phyloP scores from a whole-genome alignment of 768 basidiomycete species.

The Lentinula edodes region DNA sequence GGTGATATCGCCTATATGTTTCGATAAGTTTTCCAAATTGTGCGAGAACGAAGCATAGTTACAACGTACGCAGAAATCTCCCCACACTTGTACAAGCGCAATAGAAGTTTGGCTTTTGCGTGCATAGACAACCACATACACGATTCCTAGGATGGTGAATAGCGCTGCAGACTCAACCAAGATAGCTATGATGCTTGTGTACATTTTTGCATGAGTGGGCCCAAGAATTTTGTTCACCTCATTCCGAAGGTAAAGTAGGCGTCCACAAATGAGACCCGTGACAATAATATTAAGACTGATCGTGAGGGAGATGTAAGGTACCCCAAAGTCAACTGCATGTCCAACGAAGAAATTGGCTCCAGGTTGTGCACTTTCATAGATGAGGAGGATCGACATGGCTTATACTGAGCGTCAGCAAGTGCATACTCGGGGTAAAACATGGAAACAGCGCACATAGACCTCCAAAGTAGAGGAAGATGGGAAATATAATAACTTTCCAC shows the following conservation, averaged over 20 bases:
- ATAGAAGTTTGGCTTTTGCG: constrained; percentile 24
- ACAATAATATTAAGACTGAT: constrained; percentile 37
- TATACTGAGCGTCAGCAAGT: background rate
- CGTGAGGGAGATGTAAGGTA: constrained; percentile 34
- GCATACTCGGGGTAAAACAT: background rate
- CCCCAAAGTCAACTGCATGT: constrained; percentile 29
- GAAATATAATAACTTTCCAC: constrained; percentile 12
- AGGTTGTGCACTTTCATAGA: constrained; percentile 32
- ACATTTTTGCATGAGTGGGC: constrained; percentile 20
- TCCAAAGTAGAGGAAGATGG: constrained; percentile 17
- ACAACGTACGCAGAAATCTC: constrained; percentile 32
- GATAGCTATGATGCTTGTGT: constrained; percentile 31
- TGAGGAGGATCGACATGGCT: constrained; percentile 36
- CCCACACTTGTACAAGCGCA: constrained; percentile 35
- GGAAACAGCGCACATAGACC: constrained; percentile 14
- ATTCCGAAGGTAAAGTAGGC: constrained; percentile 26
- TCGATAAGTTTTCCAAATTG: background rate
- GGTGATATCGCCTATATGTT: constrained; percentile 6
- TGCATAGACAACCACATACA: constrained; percentile 34
- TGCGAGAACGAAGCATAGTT: background rate
- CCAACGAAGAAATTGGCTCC: constrained; percentile 35
- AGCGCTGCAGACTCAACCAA: constrained; percentile 35
- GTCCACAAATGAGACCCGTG: constrained; percentile 33
- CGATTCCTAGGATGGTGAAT: constrained; percentile 31
- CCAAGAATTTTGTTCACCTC: constrained; percentile 22